Evolutionary conservation across 257 asterid genomes (phyloP), one percentile per base, ranked within the genome.

Genomic region (Solanum megistacrolobum): DNA sequence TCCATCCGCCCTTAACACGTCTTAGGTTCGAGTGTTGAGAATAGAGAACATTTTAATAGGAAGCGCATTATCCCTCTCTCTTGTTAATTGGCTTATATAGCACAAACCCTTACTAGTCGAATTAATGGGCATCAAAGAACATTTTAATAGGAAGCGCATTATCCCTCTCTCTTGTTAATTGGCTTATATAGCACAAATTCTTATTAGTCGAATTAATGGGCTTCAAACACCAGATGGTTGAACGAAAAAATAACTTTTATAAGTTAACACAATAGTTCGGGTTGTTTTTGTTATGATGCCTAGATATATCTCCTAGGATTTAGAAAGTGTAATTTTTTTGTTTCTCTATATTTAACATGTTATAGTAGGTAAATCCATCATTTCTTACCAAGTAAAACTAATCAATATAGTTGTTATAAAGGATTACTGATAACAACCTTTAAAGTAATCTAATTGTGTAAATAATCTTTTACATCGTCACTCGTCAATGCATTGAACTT

Each of bases 81-180:
- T 0, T 1, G 0, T 0, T 31, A 32, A 20, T 78, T 1, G 35
- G 62, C 7, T 2, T 78, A 2, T 8, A 5, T 14, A 12, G 6
- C 60, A 4, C 12, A 78, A n/a, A 27, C 4, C 0, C 60, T 39
- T 25, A 41, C 29, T 25, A 78, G 62, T 78, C 35, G 13, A 3
- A 18, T 31, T 21, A 43, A 79, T 4, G 36, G 29, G 29, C 29
- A 1, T 29, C 29, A 29, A 29, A 82, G 1, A 29, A 16, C 1
- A 2, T 46, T 11, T 82, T 0, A 2, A 1, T 82, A 41, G 34
- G 36, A 41, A 41, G 11, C n/a, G 0, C 8, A 6, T 76, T 39
- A n/a, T 7, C 12, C 35, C 1, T 10, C 25, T 43, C 39, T 10
- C 14, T 0, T 1, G 0, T 0, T 31, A 32, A 35, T 78, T 1